Evolutionary conservation across 2,329 filamentous ascomycete species (phyloP), one percentile per base, ranked within the genome.

Genomic region (Aspergillus costaricaensis): DNA sequence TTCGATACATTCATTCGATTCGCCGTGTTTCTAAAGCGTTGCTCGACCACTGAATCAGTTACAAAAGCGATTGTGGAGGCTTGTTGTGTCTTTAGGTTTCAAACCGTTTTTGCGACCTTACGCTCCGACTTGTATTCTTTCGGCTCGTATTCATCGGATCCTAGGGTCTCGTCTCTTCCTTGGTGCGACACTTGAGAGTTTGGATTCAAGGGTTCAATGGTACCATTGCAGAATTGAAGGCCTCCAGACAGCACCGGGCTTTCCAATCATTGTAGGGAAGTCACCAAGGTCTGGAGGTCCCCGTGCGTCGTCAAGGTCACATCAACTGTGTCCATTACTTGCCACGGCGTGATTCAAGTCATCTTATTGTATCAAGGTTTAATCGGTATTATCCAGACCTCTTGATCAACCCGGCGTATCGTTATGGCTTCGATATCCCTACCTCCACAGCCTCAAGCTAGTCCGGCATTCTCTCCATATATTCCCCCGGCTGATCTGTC

Each of bases 341-440:
- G 32, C 27, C 47, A 58, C 50, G 57, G 52, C 44, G 55, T 60
- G 51, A 59, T 36, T 38, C 56, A 30, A 51, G 39, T 48, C 47
- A 44, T 61, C 25, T 27, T 27, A 17, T 47, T 48, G 19, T 21
- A 50, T 55, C 41, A 41, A 41, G 59, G 56, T 60, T 57, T 14
- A 36, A 36, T 36, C 32, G 59, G 43, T 51, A 21, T 43, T 32
- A 17, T 49, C 44, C 44, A 32, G 49, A 15, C 36, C 30, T 60
- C 53, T 60, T 50, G 39, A 55, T 61, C 15, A 36, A 12, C 49
- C 54, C 58, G 55, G 30, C 36, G 32, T 25, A 38, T 55, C 57
- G 57, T 38, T 55, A 77, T 77, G 75, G 72, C 75, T 58, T 76
- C 74, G 15, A 72, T 77, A 61, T 77, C 74, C 52, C 66, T 76